A percentile compares a stretch with the other conserved stretches of the same genome.
These are phyloP conservation scores for Aquilaria malaccensis DNA, from an alignment of 345 rosid genomes.

Conservation along the genomic window DNA sequence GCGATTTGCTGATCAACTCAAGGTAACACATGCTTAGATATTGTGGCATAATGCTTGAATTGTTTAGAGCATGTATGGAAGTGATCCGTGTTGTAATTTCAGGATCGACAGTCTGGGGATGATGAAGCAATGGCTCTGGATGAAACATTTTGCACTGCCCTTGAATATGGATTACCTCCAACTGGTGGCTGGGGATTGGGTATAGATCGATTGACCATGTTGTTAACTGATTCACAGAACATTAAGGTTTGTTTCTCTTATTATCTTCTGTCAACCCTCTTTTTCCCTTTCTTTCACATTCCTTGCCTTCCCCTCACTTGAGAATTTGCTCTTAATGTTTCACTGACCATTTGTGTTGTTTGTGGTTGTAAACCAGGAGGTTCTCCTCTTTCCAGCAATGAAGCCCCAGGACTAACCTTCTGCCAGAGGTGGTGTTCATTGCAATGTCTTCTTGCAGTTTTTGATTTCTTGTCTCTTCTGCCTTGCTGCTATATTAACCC, in stretches of 20 bases:
- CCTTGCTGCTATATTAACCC: too few species aligned
- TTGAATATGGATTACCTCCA: conserved; percentile 91
- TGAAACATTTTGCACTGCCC: conserved; percentile 83
- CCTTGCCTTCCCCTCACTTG: background rate
- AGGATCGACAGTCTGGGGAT: conserved; percentile 94
- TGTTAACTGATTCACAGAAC: conserved; percentile 88
- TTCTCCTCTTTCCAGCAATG: conserved; percentile 97
- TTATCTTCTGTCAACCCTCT: background rate
- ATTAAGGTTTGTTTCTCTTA: conserved; percentile 53
- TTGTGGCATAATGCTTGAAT: background rate
- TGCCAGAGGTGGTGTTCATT: conserved; percentile 34
- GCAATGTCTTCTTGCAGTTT: too few species aligned
- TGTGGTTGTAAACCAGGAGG: conserved; percentile 52
- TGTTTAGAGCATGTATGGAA: background rate
- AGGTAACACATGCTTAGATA: conserved; percentile 32
- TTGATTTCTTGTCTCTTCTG: too few species aligned
- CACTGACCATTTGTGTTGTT: conserved; percentile 10
- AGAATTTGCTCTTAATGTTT: background rate
- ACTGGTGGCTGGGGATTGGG: conserved; percentile 99
- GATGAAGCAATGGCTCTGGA: conserved; percentile 98
- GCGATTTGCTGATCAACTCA: conserved; percentile 89
- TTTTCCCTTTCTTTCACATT: background rate
- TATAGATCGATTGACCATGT: conserved; percentile 80
- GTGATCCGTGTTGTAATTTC: conserved; percentile 5
- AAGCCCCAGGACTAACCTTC: conserved; percentile 87